Evolutionary conservation across 306 rosid species (phyloP), one percentile per base, ranked within the genome.

Genomic region (Cicer chorassanicum): DNA sequence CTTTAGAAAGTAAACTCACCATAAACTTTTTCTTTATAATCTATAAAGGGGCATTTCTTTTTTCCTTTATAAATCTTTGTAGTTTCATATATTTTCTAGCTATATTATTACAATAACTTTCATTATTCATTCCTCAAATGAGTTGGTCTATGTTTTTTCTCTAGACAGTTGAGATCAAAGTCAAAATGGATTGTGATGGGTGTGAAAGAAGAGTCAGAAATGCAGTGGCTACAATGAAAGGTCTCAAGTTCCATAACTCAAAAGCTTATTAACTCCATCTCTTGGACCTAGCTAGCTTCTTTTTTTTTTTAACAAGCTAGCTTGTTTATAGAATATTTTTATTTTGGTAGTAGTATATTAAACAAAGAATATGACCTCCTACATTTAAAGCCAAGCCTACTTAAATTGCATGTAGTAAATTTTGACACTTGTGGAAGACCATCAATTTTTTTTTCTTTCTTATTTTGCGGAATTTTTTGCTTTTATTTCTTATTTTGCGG

Each of bases 131-230:
- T 72, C 19, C 46, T 53, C 13, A 54, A 9, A 15, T 73, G 65
- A 11, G 4, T 82, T 61, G 19, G 39, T 21, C 64, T 74, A 73
- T 12, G 4, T 14, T 49, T 9, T 40, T 76, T 56, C 2, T 86
- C 1, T 86, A 91, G 96, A 91, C 89, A 65, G 96, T 89, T 40
- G 93, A 91, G 77, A 89, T 91, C 84, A 91, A 91, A 84, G 92
- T 91, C 38, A 91, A 91, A 84, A 91, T 91, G 92, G 96, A 91
- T 76, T 91, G 96, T n/a, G 96, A 91, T 84, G 98, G 98, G 34
- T 92, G 98, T 60, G 98, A 92, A 89, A 75, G 98, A 75, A 87
- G 82, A 82, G 91, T 92, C 45, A 84, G 86, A 86, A 80, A 88
- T 51, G 91, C 92, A 46, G 91, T 88, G 48, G 84, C 92, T 59